A percentile compares a stretch with the other conserved stretches of the same genome.
Evolutionary conservation across 345 rosid genomes (phyloP).

Genomic region (Tarenaya hassleriana): DNA sequence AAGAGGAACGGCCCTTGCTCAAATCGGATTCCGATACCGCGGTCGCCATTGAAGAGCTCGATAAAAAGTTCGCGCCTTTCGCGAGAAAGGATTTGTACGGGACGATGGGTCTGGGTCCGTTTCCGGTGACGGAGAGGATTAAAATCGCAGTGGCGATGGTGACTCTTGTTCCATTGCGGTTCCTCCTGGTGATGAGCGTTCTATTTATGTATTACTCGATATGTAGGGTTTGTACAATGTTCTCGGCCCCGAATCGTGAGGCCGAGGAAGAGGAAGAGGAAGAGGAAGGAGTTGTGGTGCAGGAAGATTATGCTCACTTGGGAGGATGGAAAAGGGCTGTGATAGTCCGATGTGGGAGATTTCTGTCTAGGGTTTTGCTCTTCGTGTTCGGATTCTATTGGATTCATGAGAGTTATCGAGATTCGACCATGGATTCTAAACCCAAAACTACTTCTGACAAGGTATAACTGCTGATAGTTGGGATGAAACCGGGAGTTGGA

Average conservation of each 20-base stretch:
- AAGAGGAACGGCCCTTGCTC: slow-evolving; percentile 80
- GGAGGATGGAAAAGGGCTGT: slow-evolving; percentile 84
- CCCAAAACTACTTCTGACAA: slow-evolving; percentile 20
- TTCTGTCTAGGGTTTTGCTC: slow-evolving; percentile 64
- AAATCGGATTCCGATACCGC: slow-evolving; percentile 38
- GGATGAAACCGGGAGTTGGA: slow-evolving; percentile 17
- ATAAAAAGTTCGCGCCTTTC: slow-evolving; percentile 81
- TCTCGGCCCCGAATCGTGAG: slow-evolving; percentile 65
- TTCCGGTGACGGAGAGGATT: slow-evolving; percentile 58
- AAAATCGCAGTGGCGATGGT: slow-evolving; percentile 49
- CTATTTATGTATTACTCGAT: slow-evolving; percentile 66
- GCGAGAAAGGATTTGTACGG: slow-evolving; percentile 84
- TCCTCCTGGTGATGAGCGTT: slow-evolving; percentile 43
- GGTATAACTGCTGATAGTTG: slow-evolving; percentile 19
- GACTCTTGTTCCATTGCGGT: slow-evolving; percentile 68
- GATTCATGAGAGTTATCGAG: slow-evolving; percentile 48
- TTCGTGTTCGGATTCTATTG: slow-evolving; percentile 90
- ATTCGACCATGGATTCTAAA: slow-evolving; percentile 15
- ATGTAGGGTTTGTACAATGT: slow-evolving; percentile 74
- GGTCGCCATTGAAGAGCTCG: slow-evolving; percentile 54
- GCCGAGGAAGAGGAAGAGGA: slow-evolving; percentile 65
- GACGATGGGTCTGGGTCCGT: slow-evolving; percentile 79
- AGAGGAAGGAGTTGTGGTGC: slow-evolving; percentile 27
- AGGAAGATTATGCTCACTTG: slow-evolving; percentile 93
- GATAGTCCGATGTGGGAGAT: slow-evolving; percentile 58